Evolutionary conservation across 495 filamentous ascomycete species (phyloP), one percentile per base, ranked within the genome.

Genomic region (Barbatosphaeria neglecta): DNA sequence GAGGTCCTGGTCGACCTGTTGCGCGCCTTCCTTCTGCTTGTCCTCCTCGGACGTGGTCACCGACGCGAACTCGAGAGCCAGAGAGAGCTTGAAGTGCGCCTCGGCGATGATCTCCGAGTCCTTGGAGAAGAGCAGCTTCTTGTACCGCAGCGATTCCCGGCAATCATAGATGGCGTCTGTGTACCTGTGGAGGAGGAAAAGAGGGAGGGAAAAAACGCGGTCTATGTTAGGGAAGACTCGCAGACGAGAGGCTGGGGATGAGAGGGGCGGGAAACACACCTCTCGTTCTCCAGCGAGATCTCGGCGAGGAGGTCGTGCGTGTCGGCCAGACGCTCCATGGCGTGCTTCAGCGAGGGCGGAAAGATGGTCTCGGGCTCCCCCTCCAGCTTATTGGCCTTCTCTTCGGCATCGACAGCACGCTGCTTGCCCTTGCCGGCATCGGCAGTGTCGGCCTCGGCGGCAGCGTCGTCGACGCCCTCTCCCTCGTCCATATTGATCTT

Each of bases 241-340:
- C 45, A 31, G 24, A 19, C 39, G 48, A 13, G 16, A 42, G n/a
- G n/a, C n/a, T n/a, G n/a, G n/a, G n/a, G n/a, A 46, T 18, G 25
- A 45, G 20, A 27, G 22, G 31, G 33, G 6, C 15, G 41, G 22
- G 27, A 22, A 18, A 40, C 57, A 44, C 65, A 81, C 70, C 72
- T 74, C 62, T 96, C 93, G 50, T 89, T 93, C 65, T 99, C 92
- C 15, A 97, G 72, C 11, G 86, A 93, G 46, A 99, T 95, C 61
- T 95, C 90, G 8, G 87, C 86, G 50, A 94, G 82, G 24, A 94
- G 78, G 59, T 93, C 88, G 63, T 94, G 86, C 1, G 85, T 89
- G 55, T 99, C 92, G 40, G 86, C 87, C 6, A 95, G 74, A 35
- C 85, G 79, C 62, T 93, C 87, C 59, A 86, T 86, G 54, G 87